Evolutionary conservation across 2,329 filamentous ascomycete species (phyloP), one percentile per base, ranked within the genome.

Genomic region (Stemphylium beticola): DNA sequence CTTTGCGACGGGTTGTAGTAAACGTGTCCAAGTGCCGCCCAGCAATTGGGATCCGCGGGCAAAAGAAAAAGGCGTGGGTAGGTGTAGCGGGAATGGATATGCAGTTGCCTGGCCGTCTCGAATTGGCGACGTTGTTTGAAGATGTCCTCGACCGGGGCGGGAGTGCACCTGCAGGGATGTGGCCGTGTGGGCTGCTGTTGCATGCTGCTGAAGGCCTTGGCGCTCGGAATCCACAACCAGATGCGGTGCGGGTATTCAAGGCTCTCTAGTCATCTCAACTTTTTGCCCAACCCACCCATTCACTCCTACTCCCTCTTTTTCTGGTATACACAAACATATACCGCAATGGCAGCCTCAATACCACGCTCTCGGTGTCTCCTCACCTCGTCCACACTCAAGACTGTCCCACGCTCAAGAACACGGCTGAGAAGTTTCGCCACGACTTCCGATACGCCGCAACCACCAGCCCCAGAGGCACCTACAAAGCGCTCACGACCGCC

Each of bases 401-500:
- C 60, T 20, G 38, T 67, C 17, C 53, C 68, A 17, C 59, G 63
- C 33, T 52, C 61, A 26, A 48, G 47, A 43, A 55, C 49, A 47
- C 54, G 59, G 20, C 64, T 57, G 33, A 62, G 73, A 55, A 57
- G 65, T 49, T 73, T 75, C 49, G 73, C 73, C 67, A 73, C 72
- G 37, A 65, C 66, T 49, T 58, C 68, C 34, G 71, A 74, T 41
- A 54, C 68, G 29, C 58, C 64, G 2, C 61, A 65, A 33, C 61
- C 55, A 17, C 39, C 64, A 34, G 42, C 54, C 8, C 40, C 68
- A 45, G 56, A 65, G 46, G 43, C 65, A n/a, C 64, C 64, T 2
- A 55, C 62, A n/a, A 69, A 68, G 50, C 67, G 73, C 7, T 61
- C 64, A 48, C 74, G 81, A 53, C 77, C 74, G 36, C 66, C 78